Percentiles rank a stretch among this genome's conserved stretches.
phyloP scores from a whole-genome alignment of 345 rosid genomes.

The Citrus trifoliata region DNA sequence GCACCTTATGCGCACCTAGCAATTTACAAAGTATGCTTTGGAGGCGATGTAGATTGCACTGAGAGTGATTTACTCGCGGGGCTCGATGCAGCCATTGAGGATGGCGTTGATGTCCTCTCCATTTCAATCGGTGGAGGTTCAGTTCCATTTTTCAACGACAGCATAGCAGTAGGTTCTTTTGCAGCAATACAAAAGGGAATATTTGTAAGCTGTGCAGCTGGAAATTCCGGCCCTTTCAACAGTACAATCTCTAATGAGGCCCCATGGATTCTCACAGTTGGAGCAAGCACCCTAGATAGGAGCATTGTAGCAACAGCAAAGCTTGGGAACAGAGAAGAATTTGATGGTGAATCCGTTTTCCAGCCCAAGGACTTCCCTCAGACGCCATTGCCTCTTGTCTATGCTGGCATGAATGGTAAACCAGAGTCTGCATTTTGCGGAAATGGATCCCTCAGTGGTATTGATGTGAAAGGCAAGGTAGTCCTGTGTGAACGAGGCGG shows the following conservation, averaged over 20 bases:
- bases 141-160: constrained; percentile 40
- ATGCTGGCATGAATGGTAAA: constrained; percentile 28
- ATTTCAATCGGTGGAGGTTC: constrained; percentile 40
- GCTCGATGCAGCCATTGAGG: constrained; percentile 47
- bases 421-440: constrained; percentile 22
- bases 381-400: constrained; percentile 36
- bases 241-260: constrained; percentile 37
- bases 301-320: constrained; percentile 44
- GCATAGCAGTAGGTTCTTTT: constrained; percentile 54
- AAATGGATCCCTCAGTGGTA: constrained; percentile 15
- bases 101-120: constrained; percentile 52
- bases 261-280: constrained; percentile 62
- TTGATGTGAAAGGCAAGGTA: constrained; percentile 32
- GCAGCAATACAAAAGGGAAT: constrained; percentile 56
- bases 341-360: constrained; percentile 38
- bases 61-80: constrained; percentile 51
- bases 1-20: constrained; percentile 60
- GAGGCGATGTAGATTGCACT: constrained; percentile 32
- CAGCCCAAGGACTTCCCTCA: constrained; percentile 30
- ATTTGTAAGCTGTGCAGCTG: constrained; percentile 47
- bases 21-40: constrained; percentile 56
- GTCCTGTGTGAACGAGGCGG: constrained; percentile 33
- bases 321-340: constrained; percentile 34
- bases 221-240: constrained; percentile 43
- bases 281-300: constrained; percentile 65